phyloP scores from a whole-genome alignment of 2,329 filamentous ascomycete genomes.

The Arthrobotrys sinensis region DNA sequence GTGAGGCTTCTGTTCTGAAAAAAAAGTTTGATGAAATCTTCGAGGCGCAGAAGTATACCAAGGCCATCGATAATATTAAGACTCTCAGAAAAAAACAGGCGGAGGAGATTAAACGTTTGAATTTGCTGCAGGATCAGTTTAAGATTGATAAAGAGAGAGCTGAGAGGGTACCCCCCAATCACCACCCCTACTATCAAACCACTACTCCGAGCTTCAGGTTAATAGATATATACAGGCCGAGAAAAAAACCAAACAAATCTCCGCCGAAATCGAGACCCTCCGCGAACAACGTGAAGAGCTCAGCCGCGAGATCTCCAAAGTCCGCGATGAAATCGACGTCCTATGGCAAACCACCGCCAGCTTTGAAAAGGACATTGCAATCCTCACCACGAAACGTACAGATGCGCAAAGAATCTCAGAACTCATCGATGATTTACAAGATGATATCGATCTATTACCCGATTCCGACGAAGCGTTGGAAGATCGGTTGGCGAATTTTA shows the following conservation, averaged over 20 bases:
- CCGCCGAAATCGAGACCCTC: constrained; percentile 41
- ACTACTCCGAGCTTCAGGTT: neutral
- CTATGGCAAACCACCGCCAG: constrained; percentile 38
- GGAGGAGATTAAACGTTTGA: constrained; percentile 80
- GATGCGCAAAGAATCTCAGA: constrained; percentile 30
- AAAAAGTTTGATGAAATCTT: constrained; percentile 98
- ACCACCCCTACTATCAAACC: neutral
- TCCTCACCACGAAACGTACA: constrained; percentile 23
- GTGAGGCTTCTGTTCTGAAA: constrained; percentile 86
- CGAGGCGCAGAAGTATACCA: constrained; percentile 95
- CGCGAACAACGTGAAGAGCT: constrained; percentile 54
- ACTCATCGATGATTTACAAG: constrained; percentile 45
- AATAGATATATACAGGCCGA: constrained; percentile 25
- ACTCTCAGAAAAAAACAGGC: constrained; percentile 85
- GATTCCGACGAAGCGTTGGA: constrained; percentile 54
- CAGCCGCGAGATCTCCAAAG: constrained; percentile 43
- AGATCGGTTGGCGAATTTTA: constrained; percentile 49
- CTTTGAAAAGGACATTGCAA: constrained; percentile 46
- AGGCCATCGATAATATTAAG: constrained; percentile 96
- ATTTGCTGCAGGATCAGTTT: constrained; percentile 81
- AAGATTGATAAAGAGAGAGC: constrained; percentile 89
- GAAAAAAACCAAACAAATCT: constrained; percentile 53
- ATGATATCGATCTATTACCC: constrained; percentile 42
- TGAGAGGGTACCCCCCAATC: constrained; percentile 71
- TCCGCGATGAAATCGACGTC: constrained; percentile 39